These are phyloP conservation scores for Lagerstroemia speciosa DNA, from an alignment of 345 rosid species.

Conservation along the genomic window DNA sequence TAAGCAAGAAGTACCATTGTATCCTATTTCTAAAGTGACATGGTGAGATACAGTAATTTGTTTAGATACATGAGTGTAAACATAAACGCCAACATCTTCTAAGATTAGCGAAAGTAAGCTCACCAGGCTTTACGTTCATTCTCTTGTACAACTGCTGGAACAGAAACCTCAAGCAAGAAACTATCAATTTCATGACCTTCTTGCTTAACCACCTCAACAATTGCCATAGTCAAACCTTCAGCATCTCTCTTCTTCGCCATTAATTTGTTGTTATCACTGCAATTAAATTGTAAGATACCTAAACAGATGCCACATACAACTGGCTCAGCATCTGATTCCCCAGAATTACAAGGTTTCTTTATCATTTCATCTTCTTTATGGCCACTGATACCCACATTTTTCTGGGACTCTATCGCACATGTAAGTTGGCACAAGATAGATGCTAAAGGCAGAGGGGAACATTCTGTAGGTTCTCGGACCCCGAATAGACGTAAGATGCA, in stretches of 20 bases:
- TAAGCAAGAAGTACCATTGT: background rate
- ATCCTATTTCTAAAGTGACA: background rate
- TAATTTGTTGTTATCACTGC: conserved; percentile 27
- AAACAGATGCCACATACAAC: conserved; percentile 58
- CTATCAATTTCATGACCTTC: conserved; percentile 51
- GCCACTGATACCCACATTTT: conserved; percentile 5
- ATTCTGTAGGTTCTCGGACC: conserved; percentile 23
- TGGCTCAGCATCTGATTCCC: conserved; percentile 21
- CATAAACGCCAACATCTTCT: background rate
- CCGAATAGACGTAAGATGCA: conserved; percentile 67
- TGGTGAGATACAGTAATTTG: background rate
- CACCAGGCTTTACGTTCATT: conserved; percentile 52
- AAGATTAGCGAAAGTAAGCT: conserved; percentile 14
- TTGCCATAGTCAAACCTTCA: conserved; percentile 30
- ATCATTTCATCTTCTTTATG: conserved; percentile 3
- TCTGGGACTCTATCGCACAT: conserved; percentile 1
- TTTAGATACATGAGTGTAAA: background rate
- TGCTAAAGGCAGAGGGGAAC: conserved; percentile 19
- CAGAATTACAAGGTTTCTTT: background rate
- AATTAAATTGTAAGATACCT: conserved; percentile 66
- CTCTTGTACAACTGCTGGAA: conserved; percentile 45
- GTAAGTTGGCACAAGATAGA: conserved; percentile 24
- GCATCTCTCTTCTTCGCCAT: conserved; percentile 29
- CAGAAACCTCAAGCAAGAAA: conserved; percentile 66
- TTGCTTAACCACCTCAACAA: conserved; percentile 52